Conservation (phyloP, 352 stramenopile species). For the Phytopythium aichiense region DNA sequence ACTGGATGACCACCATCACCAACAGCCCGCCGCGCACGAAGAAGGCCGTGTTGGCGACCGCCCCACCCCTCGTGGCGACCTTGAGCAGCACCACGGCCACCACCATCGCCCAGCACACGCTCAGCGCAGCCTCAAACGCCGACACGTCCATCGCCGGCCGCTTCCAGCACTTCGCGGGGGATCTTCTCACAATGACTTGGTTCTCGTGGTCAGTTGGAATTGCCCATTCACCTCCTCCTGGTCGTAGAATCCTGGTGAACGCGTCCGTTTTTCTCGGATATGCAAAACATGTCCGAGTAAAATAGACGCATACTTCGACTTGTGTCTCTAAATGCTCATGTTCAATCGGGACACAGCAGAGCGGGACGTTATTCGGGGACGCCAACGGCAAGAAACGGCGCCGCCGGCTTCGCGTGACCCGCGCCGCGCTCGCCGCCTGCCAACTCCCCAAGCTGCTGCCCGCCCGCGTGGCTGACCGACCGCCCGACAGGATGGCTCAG, state of each 20-base stretch:
- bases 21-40: constrained; percentile 26
- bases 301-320: not conserved
- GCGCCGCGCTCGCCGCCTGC: not conserved
- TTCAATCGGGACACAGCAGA: not conserved
- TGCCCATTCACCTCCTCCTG: not conserved
- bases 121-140: constrained; percentile 38
- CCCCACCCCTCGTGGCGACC: constrained; percentile 8
- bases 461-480: too few relatives aligned
- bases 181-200: not conserved
- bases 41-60: constrained; percentile 8
- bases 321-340: not conserved
- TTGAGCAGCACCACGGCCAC: constrained; percentile 20
- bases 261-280: not conserved
- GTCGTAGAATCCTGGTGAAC: not conserved
- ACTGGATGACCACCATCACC: constrained; percentile 44
- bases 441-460: not conserved
- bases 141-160: constrained; percentile 14
- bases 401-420: too few relatives aligned
- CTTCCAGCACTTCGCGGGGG: not conserved
- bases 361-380: not conserved
- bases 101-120: constrained; percentile 28
- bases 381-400: constrained; percentile 3
- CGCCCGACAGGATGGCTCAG: constrained; percentile 36
- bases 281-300: not conserved
- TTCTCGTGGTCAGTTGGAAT: not conserved